Percentiles rank a stretch among this genome's conserved stretches.
phyloP scores from a whole-genome alignment of 371 early-diverging fungal species.

The Fennellomyces sp. region DNA sequence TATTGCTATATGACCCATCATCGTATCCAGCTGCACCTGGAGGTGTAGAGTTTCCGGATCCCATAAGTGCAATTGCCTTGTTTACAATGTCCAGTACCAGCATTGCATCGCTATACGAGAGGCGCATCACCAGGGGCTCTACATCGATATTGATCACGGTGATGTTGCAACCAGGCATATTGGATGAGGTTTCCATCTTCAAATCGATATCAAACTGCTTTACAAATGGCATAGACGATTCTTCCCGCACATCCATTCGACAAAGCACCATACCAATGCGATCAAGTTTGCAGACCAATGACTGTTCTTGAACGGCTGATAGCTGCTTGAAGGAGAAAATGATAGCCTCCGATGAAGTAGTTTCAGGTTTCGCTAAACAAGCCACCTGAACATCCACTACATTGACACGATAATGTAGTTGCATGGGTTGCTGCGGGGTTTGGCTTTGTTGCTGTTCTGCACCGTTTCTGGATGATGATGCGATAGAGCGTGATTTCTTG shows the following conservation, averaged over 20 bases:
- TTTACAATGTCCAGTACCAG: slow-evolving; percentile 82
- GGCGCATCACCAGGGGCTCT: slow-evolving; percentile 63
- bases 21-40: slow-evolving; percentile 13
- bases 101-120: slow-evolving; percentile 85
- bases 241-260: slow-evolving; percentile 78
- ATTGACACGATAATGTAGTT: slow-evolving; percentile 65
- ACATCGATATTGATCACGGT: slow-evolving; percentile 67
- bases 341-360: slow-evolving; percentile 82
- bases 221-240: slow-evolving; percentile 80
- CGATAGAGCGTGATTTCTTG: not conserved
- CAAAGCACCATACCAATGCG: slow-evolving; percentile 89
- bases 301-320: slow-evolving; percentile 66
- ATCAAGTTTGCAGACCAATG: slow-evolving; percentile 67
- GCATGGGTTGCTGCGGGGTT: slow-evolving; percentile 3
- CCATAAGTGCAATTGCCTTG: slow-evolving; percentile 66
- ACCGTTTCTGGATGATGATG: not conserved
- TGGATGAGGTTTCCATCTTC: slow-evolving; percentile 60
- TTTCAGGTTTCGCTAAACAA: slow-evolving; percentile 78
- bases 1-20: not conserved
- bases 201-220: slow-evolving; percentile 79
- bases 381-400: slow-evolving; percentile 84
- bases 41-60: slow-evolving; percentile 9
- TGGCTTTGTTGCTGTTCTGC: slow-evolving; percentile 13
- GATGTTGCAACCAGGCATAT: slow-evolving; percentile 53
- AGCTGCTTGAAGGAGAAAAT: slow-evolving; percentile 81